A percentile compares a stretch with the other conserved stretches of the same genome.
phyloP scores from a whole-genome alignment of 2,329 filamentous ascomycete species.

The Didymella segeticola region DNA sequence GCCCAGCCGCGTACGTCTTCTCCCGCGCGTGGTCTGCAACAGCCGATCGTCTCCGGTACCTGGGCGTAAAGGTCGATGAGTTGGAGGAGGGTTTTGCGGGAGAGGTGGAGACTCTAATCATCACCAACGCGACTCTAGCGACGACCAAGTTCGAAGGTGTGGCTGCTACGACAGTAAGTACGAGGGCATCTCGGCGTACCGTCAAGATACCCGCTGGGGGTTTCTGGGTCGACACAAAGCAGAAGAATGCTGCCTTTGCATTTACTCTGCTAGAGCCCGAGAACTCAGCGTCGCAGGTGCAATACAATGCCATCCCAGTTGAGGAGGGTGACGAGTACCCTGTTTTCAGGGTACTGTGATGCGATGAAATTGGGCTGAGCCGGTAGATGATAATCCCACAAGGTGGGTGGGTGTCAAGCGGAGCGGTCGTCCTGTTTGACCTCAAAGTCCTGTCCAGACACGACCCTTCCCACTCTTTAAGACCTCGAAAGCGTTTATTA shows the following conservation, averaged over 20 bases:
- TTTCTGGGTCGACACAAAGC: not conserved
- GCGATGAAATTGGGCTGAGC: no score
- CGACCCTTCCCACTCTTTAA: not conserved
- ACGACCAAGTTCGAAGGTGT: not conserved
- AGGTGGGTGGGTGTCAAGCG: no score
- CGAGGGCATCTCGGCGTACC: not conserved
- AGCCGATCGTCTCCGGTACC: not conserved
- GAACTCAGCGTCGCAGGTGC: not conserved
- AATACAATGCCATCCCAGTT: not conserved
- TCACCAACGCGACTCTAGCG: no score
- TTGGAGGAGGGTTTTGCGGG: not conserved
- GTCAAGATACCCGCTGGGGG: not conserved
- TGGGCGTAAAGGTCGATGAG: not conserved
- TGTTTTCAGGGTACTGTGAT: not conserved
- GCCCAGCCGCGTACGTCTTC: not conserved
- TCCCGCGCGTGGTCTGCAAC: not conserved
- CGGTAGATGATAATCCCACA: no score
- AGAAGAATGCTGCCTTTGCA: not conserved
- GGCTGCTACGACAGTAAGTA: not conserved
- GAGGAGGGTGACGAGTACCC: not conserved
- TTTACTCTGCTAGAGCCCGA: no score
- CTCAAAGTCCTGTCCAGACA: no score
- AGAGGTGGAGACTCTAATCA: no score
- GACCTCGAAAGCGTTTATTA: conserved; percentile 8
- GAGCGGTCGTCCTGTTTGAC: no score